Percentiles rank a stretch among this genome's conserved stretches.
Conservation (phyloP, 805 yeast species). For the Candida lessepsii region DNA sequence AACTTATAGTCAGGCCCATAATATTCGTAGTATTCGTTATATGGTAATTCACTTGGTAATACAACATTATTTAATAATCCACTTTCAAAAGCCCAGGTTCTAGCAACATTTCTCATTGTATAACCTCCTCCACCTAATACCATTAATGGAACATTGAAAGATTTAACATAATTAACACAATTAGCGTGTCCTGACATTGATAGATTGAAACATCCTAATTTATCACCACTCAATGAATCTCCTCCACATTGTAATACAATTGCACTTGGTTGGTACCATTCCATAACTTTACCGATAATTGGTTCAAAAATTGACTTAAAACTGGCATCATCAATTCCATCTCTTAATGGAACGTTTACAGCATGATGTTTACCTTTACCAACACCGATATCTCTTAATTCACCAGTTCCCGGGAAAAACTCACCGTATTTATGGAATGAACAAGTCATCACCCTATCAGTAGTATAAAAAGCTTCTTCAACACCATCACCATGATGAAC, state of each 20-base stretch:
- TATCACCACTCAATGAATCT: slow-evolving; percentile 93
- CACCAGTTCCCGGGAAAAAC: slow-evolving; percentile 97
- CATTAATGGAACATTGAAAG: slow-evolving; percentile 85
- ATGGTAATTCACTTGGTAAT: slow-evolving; percentile 78
- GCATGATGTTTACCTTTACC: slow-evolving; percentile 89
- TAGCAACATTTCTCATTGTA: slow-evolving; percentile 93
- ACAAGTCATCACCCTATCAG: slow-evolving; percentile 95
- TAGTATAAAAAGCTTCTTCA: slow-evolving; percentile 93
- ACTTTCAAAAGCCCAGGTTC: slow-evolving; percentile 94
- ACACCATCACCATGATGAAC: slow-evolving; percentile 99
- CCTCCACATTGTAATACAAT: slow-evolving; percentile 99
- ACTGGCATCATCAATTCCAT: slow-evolving; percentile 92
- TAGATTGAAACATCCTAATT: slow-evolving; percentile 92
- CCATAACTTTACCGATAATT: slow-evolving; percentile 69
- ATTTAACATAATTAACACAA: slow-evolving; percentile 83
- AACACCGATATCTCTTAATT: slow-evolving; percentile 84
- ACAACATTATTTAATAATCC: slow-evolving; percentile 80
- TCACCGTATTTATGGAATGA: slow-evolving; percentile 96
- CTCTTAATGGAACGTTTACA: slow-evolving; percentile 88
- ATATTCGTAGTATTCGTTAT: slow-evolving; percentile 95
- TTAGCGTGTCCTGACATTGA: slow-evolving; percentile 95
- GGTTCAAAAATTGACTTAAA: slow-evolving; percentile 89
- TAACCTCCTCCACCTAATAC: slow-evolving; percentile 98
- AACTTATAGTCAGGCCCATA: slow-evolving; percentile 95
- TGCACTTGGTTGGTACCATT: slow-evolving; percentile 92